Evolutionary conservation across 2,329 filamentous ascomycete species (phyloP), one percentile per base, ranked within the genome.

Genomic region (Sporothrix inflata): DNA sequence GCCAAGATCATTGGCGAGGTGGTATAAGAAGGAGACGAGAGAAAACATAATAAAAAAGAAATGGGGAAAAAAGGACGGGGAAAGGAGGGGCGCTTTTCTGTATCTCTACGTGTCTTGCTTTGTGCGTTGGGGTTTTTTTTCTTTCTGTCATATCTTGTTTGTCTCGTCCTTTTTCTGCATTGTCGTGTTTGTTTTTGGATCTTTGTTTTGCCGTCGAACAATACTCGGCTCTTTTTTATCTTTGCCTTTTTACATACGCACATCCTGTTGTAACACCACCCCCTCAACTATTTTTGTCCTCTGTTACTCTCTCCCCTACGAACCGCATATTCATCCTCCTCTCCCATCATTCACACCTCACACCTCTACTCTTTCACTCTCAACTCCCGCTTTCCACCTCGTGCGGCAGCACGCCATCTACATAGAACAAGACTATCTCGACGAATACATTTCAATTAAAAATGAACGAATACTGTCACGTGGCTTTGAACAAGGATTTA

Each of bases 1-100:
- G 94, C 95, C 75, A 98, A 97, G 87, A 99, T 99, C 80, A 95
- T 99, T 75, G 94, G 96, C 74, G 96, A 99, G 83, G 96, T 99
- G 73, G 84, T 97, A 84, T 94, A 91, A 69, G 38, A 55, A 40
- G 3, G 30, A 14, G 6, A 1, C 12, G 34, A 49, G n/a, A 16
- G 19, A 12, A 24, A 16, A 11, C 3, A 63, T 4, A 4, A n/a
- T 12, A 60, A 24, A 34, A 19, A 57, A n/a, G 30, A 24, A n/a
- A 30, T 16, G 6, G 5, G 42, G 4, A 53, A 40, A 68, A 24
- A 19, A 2, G 27, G 42, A 47, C 8, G 19, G 16, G 12, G 27
- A 8, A n/a, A 1, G 19, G 68, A 6, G n/a, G 27, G 24, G 40
- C 24, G 16, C 11, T 16, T 12, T 53, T 72, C 40, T 63, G 47